These are phyloP conservation scores for Murraya koenigii DNA, from an alignment of 345 rosid genomes.

Conservation along the genomic window DNA sequence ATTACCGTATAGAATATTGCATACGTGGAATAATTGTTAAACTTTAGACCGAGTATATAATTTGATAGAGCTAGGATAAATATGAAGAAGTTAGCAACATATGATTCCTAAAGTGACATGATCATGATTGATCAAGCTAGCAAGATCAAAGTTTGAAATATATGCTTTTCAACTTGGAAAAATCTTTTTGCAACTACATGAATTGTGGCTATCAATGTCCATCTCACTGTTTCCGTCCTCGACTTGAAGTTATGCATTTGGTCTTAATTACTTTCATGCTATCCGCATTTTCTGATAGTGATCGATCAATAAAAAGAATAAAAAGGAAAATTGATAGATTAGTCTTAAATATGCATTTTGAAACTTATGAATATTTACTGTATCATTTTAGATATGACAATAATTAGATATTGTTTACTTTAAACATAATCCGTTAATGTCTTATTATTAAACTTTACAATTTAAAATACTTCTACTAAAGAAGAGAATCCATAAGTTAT, in stretches of 20 bases:
- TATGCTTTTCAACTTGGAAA: slow-evolving; percentile 1
- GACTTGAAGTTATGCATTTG: neutral
- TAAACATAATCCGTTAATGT: no score
- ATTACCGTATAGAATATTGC: neutral
- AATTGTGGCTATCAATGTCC: neutral
- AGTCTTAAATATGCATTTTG: no score
- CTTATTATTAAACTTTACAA: no score
- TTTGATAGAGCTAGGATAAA: neutral
- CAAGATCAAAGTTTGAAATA: neutral
- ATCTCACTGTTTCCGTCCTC: neutral
- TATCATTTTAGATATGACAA: no score
- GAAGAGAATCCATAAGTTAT: no score
- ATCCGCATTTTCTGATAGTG: neutral
- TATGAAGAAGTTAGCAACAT: neutral
- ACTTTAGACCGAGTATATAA: neutral
- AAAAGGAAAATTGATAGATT: no score
- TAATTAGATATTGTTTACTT: no score
- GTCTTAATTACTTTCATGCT: neutral
- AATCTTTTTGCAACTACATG: neutral
- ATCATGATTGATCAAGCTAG: neutral
- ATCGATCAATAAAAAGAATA: no score
- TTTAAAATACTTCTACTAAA: no score
- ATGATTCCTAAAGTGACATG: neutral
- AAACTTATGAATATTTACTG: no score
- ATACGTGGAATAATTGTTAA: neutral